phyloP scores from a whole-genome alignment of 345 rosid species.

The Erucastrum elatum region DNA sequence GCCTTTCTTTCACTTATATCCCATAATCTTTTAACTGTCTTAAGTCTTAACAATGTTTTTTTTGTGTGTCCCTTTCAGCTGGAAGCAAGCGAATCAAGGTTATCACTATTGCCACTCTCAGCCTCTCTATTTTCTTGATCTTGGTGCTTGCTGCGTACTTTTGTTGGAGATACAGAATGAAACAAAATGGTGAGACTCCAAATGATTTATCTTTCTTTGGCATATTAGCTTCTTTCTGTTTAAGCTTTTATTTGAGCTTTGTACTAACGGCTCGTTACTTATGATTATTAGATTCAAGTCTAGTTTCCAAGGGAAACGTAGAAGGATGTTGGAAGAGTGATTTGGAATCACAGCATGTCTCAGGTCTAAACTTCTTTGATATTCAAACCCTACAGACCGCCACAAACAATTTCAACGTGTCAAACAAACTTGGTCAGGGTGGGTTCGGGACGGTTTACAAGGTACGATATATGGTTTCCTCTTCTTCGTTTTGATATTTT shows the following conservation, averaged over 20 bases:
- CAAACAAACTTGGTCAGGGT: conserved; percentile 40
- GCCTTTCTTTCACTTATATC: not conserved
- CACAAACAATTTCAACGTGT: conserved; percentile 30
- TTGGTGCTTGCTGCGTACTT: conserved; percentile 27
- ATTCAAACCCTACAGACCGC: conserved; percentile 24
- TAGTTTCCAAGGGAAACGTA: conserved; percentile 19
- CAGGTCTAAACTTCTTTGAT: conserved; percentile 35
- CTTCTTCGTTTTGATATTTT: not conserved
- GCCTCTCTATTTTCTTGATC: conserved; percentile 27
- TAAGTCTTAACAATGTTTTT: not conserved
- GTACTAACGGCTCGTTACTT: conserved; percentile 14
- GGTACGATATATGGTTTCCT: conserved; percentile 22
- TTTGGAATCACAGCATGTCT: conserved; percentile 31
- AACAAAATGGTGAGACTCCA: conserved; percentile 29
- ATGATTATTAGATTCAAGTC: conserved; percentile 9
- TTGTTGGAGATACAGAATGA: conserved; percentile 32
- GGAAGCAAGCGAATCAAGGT: conserved; percentile 31
- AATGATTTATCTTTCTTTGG: too few relatives aligned
- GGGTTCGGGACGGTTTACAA: conserved; percentile 41
- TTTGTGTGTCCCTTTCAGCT: conserved; percentile 26
- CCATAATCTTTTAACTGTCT: not conserved
- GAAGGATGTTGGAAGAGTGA: conserved; percentile 33
- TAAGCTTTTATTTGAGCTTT: not conserved
- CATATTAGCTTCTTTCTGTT: not conserved
- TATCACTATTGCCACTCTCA: conserved; percentile 16